phyloP scores from a whole-genome alignment of 495 filamentous ascomycete genomes.

The Parathielavia hyrcaniae region DNA sequence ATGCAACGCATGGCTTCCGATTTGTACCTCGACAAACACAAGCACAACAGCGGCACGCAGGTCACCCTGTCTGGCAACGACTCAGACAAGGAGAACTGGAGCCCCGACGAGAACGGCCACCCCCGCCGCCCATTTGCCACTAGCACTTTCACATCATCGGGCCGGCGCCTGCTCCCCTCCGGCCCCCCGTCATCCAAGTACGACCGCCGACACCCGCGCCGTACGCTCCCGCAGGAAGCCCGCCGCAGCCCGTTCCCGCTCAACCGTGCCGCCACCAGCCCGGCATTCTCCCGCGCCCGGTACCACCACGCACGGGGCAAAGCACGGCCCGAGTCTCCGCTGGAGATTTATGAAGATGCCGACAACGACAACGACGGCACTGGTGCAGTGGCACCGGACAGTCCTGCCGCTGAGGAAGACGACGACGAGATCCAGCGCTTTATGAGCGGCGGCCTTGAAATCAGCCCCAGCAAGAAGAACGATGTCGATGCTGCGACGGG shows the following conservation, averaged over 20 bases:
- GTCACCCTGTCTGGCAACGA: constrained; percentile 47
- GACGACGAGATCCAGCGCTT: constrained; percentile 58
- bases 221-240: constrained; percentile 28
- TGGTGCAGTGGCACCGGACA: too few species aligned
- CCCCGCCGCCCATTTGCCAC: constrained; percentile 15
- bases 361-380: not conserved
- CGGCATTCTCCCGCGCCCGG: constrained; percentile 1
- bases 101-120: constrained; percentile 47
- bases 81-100: constrained; percentile 94
- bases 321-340: constrained; percentile 12
- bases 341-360: constrained; percentile 40
- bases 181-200: not conserved
- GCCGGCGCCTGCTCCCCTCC: constrained; percentile 24
- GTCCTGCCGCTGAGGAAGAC: not conserved
- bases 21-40: constrained; percentile 44
- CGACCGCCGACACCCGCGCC: constrained; percentile 32
- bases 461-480: constrained; percentile 53
- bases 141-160: not conserved
- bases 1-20: constrained; percentile 12
- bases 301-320: not conserved
- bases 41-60: constrained; percentile 32
- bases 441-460: constrained; percentile 52
- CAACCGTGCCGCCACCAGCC: constrained; percentile 34
- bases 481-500: constrained; percentile 77
- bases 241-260: constrained; percentile 24